Evolutionary conservation across 371 early-diverging fungal genomes (phyloP).

Genomic region (Rhizopus arrhizus): DNA sequence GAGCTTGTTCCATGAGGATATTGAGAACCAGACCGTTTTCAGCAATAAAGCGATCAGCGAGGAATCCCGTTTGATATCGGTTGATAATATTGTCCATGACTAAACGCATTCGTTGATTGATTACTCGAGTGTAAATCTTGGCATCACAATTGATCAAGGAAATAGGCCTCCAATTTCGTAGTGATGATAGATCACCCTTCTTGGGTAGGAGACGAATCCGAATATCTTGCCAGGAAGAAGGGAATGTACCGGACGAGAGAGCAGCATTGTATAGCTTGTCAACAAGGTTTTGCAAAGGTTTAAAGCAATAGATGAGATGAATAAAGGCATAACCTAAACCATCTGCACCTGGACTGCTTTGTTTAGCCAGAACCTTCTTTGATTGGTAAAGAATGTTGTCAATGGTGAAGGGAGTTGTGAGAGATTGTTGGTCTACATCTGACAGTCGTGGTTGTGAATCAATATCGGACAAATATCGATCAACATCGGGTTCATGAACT

Average conservation of each 20-base stretch:
- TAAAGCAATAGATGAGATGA: background rate
- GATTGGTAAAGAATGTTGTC: background rate
- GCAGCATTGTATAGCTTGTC: slow-evolving; percentile 27
- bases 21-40: too few species aligned
- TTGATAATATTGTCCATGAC: background rate
- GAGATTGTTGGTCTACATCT: background rate
- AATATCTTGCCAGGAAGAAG: slow-evolving; percentile 30
- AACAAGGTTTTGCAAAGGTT: background rate
- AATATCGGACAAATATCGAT: background rate
- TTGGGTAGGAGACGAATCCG: slow-evolving; percentile 24
- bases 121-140: background rate
- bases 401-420: background rate
- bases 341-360: slow-evolving; percentile 16
- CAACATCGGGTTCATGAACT: too few species aligned
- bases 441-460: background rate
- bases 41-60: background rate
- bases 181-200: too few species aligned
- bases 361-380: background rate
- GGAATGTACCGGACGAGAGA: slow-evolving; percentile 6
- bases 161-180: too few species aligned
- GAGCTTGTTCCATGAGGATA: slow-evolving; percentile 5
- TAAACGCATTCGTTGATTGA: slow-evolving; percentile 4
- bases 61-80: slow-evolving; percentile 5
- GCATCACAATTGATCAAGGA: slow-evolving; percentile 30
- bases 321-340: slow-evolving; percentile 26